Evolutionary conservation across 805 yeast species (phyloP).

Genomic region (Yarrowia sp.): DNA sequence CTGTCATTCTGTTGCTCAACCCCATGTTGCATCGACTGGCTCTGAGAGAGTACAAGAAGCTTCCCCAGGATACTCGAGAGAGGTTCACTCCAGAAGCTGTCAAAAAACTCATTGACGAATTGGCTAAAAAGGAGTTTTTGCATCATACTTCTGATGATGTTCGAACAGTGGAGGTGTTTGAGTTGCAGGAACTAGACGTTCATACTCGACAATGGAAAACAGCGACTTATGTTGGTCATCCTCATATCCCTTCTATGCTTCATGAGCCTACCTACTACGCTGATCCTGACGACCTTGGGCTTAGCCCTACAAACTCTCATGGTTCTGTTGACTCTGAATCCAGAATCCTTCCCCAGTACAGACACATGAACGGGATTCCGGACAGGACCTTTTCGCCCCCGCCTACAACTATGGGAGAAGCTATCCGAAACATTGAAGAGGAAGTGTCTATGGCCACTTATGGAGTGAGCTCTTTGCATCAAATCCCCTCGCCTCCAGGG

Average conservation of each 20-base stretch:
- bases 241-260: constrained; percentile 26
- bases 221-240: constrained; percentile 27
- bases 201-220: constrained; percentile 36
- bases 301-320: neutral
- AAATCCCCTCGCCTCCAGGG: constrained; percentile 7
- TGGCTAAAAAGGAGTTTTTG: neutral
- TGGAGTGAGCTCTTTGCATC: neutral
- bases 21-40: constrained; percentile 27
- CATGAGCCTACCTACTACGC: constrained; percentile 7
- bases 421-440: constrained; percentile 3
- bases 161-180: constrained; percentile 53
- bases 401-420: neutral
- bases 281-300: neutral
- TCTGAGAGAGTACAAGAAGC: constrained; percentile 8
- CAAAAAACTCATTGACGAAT: neutral
- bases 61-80: neutral
- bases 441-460: constrained; percentile 13
- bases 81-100: neutral
- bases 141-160: neutral
- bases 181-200: constrained; percentile 30
- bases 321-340: neutral
- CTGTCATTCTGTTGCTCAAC: constrained; percentile 31
- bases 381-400: constrained; percentile 18
- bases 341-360: neutral
- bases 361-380: neutral